Evolutionary conservation across 495 filamentous ascomycete species (phyloP).

Genomic region (Xylaria intraflava): DNA sequence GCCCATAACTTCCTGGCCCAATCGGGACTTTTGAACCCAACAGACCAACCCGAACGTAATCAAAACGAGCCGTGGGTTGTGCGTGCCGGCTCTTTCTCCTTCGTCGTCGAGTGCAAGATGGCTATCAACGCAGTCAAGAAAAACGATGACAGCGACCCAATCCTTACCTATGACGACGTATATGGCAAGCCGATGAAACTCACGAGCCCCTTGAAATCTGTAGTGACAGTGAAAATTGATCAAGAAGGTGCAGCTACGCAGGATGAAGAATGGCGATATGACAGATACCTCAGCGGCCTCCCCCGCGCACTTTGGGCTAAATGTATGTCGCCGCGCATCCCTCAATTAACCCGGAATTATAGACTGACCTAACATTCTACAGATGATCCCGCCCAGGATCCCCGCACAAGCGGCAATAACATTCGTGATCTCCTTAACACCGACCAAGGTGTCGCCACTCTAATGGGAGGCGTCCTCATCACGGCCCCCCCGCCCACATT

Average conservation of each 20-base stretch:
- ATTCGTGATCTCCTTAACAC: slow-evolving; percentile 7
- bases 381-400: slow-evolving; percentile 10
- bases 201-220: background rate
- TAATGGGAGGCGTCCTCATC: slow-evolving; percentile 16
- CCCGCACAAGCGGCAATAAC: slow-evolving; percentile 7
- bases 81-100: slow-evolving; percentile 17
- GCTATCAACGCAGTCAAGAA: slow-evolving; percentile 11
- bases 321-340: too few relatives aligned
- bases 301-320: slow-evolving; percentile 8
- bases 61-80: slow-evolving; percentile 13
- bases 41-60: slow-evolving; percentile 1
- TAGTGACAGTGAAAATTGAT: too few relatives aligned
- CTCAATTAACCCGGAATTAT: too few relatives aligned
- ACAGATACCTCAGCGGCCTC: slow-evolving; percentile 4
- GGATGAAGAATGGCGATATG: slow-evolving; percentile 6
- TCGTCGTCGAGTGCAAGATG: slow-evolving; percentile 20
- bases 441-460: background rate
- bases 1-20: slow-evolving; percentile 12
- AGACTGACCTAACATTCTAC: background rate
- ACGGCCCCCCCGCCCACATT: slow-evolving; percentile 9
- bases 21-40: slow-evolving; percentile 8
- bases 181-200: slow-evolving; percentile 10
- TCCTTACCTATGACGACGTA: slow-evolving; percentile 1
- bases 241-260: too few relatives aligned
- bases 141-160: background rate